Percentiles rank a stretch among this genome's conserved stretches.
These are phyloP conservation scores for Filobasidium wieringae DNA, from an alignment of 768 basidiomycete species.

Conservation along the genomic window DNA sequence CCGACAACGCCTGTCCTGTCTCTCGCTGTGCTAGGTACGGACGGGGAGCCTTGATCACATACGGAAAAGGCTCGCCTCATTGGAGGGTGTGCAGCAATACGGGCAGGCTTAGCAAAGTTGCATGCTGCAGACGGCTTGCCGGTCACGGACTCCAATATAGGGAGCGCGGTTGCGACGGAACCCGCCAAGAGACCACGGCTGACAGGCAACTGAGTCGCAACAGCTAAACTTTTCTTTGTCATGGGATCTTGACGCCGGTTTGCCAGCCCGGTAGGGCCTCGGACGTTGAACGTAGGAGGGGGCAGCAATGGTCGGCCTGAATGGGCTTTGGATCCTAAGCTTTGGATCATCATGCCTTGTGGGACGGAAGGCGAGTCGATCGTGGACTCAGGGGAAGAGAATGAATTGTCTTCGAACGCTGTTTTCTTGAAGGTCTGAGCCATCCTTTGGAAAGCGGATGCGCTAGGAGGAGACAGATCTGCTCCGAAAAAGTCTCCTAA, in stretches of 20 bases:
- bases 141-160: constrained; percentile 22
- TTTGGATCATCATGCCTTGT: too few species aligned
- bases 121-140: background rate
- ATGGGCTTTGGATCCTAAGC: constrained; percentile 8
- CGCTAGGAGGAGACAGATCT: constrained; percentile 2
- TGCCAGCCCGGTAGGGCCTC: too few species aligned
- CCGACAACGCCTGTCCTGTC: constrained; percentile 29
- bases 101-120: background rate
- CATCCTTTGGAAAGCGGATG: constrained; percentile 18
- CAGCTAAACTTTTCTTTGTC: constrained; percentile 28
- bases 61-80: constrained; percentile 38
- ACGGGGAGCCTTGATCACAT: constrained; percentile 31
- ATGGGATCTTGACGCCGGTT: constrained; percentile 17
- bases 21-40: constrained; percentile 26
- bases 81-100: constrained; percentile 17
- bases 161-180: constrained; percentile 26
- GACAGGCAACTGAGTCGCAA: constrained; percentile 19
- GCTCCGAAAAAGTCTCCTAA: background rate
- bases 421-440: background rate
- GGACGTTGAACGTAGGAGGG: too few species aligned
- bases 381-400: constrained; percentile 30
- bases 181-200: constrained; percentile 1
- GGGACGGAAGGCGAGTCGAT: constrained; percentile 33
- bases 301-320: constrained; percentile 27
- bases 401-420: background rate